Conservation (phyloP, 1,284 basidiomycete genomes). For the Boletus hoseneyae region DNA sequence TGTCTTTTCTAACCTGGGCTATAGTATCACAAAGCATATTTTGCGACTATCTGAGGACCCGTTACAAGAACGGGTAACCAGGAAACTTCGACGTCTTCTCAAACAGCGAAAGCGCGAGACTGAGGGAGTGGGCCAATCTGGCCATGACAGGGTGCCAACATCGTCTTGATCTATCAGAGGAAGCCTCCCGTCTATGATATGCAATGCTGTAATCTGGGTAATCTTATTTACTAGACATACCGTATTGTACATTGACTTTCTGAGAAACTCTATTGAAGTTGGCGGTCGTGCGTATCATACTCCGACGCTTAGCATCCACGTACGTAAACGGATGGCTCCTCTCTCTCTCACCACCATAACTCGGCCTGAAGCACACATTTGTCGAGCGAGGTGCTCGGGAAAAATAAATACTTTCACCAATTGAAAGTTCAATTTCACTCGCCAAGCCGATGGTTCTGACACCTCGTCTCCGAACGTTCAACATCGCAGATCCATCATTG, state of each 20-base stretch:
- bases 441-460: slow-evolving; percentile 33
- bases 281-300: slow-evolving; percentile 4
- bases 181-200: too few relatives aligned
- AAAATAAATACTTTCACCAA: slow-evolving; percentile 16
- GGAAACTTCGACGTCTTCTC: slow-evolving; percentile 44
- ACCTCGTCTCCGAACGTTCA: slow-evolving; percentile 35
- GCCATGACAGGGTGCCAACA: slow-evolving; percentile 7
- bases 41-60: slow-evolving; percentile 44
- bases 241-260: slow-evolving; percentile 2
- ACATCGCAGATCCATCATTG: slow-evolving; percentile 33
- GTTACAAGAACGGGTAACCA: slow-evolving; percentile 36
- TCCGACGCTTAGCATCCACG: slow-evolving; percentile 10
- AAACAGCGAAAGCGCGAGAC: slow-evolving; percentile 37
- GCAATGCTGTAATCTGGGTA: slow-evolving; percentile 17
- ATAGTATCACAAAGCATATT: slow-evolving; percentile 48
- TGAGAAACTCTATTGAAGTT: neutral
- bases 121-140: slow-evolving; percentile 1
- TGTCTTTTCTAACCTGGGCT: slow-evolving; percentile 10
- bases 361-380: slow-evolving; percentile 14
- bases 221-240: slow-evolving; percentile 12
- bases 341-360: slow-evolving; percentile 26
- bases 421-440: slow-evolving; percentile 12
- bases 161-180: slow-evolving; percentile 1
- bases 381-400: slow-evolving; percentile 12
- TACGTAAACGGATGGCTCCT: slow-evolving; percentile 33